Base-by-base conservation (phyloP, 306 rosid genomes). In the Gillenia trifoliata region DNA sequence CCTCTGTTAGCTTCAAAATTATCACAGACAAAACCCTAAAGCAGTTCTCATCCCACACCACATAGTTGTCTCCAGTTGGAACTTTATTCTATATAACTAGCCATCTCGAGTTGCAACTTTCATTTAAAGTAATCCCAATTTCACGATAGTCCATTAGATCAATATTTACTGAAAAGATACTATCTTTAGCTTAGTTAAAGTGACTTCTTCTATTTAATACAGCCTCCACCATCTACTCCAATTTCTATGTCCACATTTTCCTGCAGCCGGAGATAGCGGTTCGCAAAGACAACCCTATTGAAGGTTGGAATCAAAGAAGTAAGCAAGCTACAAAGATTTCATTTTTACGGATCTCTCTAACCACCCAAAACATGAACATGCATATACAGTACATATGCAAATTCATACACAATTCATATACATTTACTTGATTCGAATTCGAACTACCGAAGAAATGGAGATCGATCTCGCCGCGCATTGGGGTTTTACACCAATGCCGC, bases 381-480 rank as follows among this genome's bases (percentile, higher is more conserved):
- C 33, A 36, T 56, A 16, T 30, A 55, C 29, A 50, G 22, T 19
- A 20, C 47, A 29, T 5, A 50, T 8, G 23, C 57, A 19, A 16
- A 50, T 50, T 20, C 22, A 50, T 19, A 50, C 8, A 17, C 56
- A 50, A 50, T 11, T 34, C 75, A 5, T 29, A 62, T 7, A 57
- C 40, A 72, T 59, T 40, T 19, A 59, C 64, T 30, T 33, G 52
- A 17, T 52, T 25, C 19, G 40, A 75, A 17, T 52, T 25, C 19
- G 40, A 71, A 56, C 66, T 34, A 63, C 52, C 40, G 52, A 69
- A 52, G 64, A 69, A 52, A 67, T 54, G 69, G 45, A 59, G 81
- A 78, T 75, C 77, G 77, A 65, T 68, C 33, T 43, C 29, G 20
- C 78, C 4, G 31, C 30, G 56, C 80, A 75, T 55, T 80, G 72